Evolutionary conservation across 2,329 filamentous ascomycete species (phyloP).

Genomic region (Cordyceps pruinosa): DNA sequence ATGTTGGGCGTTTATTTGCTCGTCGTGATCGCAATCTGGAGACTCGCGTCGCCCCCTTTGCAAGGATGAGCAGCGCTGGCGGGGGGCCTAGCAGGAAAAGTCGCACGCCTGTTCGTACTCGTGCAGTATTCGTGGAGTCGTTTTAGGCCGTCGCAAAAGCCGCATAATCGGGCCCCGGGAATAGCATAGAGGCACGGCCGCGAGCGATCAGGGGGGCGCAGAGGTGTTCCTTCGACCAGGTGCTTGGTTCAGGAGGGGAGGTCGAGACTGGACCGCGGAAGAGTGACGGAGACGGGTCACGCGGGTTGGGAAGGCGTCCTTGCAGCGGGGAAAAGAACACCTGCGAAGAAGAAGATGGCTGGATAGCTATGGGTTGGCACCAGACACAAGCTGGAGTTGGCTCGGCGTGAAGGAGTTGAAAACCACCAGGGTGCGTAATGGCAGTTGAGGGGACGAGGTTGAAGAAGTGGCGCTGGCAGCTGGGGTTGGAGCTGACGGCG

Average conservation of each 20-base stretch:
- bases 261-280: neutral
- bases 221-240: neutral
- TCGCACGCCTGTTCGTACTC: neutral
- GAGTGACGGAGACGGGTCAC: neutral
- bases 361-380: neutral
- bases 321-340: neutral
- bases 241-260: constrained; percentile 3
- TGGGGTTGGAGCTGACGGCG: neutral
- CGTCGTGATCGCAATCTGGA: neutral
- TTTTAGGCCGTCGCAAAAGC: neutral
- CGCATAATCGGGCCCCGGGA: neutral
- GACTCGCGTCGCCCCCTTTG: neutral
- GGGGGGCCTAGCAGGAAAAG: neutral
- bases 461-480: constrained; percentile 1
- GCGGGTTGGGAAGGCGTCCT: neutral
- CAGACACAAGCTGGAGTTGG: neutral
- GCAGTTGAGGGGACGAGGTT: constrained; percentile 4
- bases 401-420: neutral
- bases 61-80: neutral
- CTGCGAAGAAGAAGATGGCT: neutral
- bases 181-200: neutral
- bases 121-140: neutral
- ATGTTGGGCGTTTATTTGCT: constrained; percentile 29
- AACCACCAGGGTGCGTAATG: neutral
- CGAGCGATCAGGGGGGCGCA: neutral